Conservation (phyloP, 2,329 filamentous ascomycete species). For the Arachnomyces sp. region DNA sequence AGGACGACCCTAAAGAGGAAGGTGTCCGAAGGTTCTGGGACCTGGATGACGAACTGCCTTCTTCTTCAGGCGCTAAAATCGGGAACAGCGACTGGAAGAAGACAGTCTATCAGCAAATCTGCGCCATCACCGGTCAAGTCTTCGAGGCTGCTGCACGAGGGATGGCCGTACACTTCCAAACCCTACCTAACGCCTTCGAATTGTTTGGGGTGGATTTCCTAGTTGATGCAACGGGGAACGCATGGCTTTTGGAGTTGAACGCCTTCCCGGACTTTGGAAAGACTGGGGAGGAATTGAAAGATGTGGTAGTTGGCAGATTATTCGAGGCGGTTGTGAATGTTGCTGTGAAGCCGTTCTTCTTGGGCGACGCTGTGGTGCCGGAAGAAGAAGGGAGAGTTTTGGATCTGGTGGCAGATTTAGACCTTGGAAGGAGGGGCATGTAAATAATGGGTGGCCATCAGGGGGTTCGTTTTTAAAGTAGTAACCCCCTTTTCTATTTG, state of each 20-base stretch:
- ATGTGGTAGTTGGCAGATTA: conserved; percentile 61
- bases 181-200: conserved; percentile 82
- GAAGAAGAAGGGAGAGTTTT: conserved; percentile 22
- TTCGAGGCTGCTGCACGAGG: conserved; percentile 80
- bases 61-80: conserved; percentile 13
- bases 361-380: conserved; percentile 11
- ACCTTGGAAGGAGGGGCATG: conserved; percentile 28
- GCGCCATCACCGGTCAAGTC: conserved; percentile 61
- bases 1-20: conserved; percentile 52
- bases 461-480: too few species aligned
- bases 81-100: conserved; percentile 43
- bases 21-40: conserved; percentile 71
- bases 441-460: too few species aligned
- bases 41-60: conserved; percentile 41
- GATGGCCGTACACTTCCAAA: conserved; percentile 88
- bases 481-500: too few species aligned
- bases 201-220: conserved; percentile 87
- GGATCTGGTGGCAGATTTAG: conserved; percentile 33
- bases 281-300: conserved; percentile 68
- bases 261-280: conserved; percentile 94
- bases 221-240: conserved; percentile 56
- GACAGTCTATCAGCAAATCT: conserved; percentile 66
- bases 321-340: conserved; percentile 66
- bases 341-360: conserved; percentile 64
- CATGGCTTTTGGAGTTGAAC: conserved; percentile 85